These are phyloP conservation scores for Myrica gale DNA, from an alignment of 306 rosid genomes.

Conservation along the genomic window DNA sequence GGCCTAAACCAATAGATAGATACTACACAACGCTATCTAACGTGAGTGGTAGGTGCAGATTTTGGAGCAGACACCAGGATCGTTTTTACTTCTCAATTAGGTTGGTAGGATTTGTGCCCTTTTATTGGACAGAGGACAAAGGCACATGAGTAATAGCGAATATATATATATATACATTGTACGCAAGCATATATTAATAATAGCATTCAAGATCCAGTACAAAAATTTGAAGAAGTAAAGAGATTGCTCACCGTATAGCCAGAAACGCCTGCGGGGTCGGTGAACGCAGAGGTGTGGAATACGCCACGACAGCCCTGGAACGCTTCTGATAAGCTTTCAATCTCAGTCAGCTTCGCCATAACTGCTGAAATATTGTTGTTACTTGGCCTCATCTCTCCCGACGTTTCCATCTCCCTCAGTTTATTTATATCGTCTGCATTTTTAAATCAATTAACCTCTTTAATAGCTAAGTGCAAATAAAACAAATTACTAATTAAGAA, in stretches of 20 bases:
- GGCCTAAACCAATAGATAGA: background rate
- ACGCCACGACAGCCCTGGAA: slow-evolving; percentile 80
- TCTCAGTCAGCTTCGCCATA: slow-evolving; percentile 46
- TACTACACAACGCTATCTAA: background rate
- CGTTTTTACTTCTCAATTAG: background rate
- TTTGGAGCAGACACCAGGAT: background rate
- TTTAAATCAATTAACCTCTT: slow-evolving; percentile 1
- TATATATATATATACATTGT: no score
- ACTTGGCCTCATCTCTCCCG: slow-evolving; percentile 16
- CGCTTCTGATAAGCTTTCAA: slow-evolving; percentile 47
- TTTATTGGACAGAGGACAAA: background rate
- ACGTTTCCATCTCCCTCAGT: slow-evolving; percentile 47
- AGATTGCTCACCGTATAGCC: slow-evolving; percentile 70
- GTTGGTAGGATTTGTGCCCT: background rate
- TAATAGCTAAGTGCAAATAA: background rate
- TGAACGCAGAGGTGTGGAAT: slow-evolving; percentile 73
- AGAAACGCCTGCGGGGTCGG: slow-evolving; percentile 86
- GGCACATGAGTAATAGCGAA: background rate
- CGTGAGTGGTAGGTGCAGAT: background rate
- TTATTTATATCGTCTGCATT: slow-evolving; percentile 64
- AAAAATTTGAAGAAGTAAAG: background rate
- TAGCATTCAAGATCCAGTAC: no score
- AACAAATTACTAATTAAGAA: background rate
- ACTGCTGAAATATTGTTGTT: slow-evolving; percentile 24
- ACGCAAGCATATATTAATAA: no score